A percentile compares a stretch with the other conserved stretches of the same genome.
Evolutionary conservation across 352 stramenopile species (phyloP).

Genomic region (Phytopythium kandeliae): DNA sequence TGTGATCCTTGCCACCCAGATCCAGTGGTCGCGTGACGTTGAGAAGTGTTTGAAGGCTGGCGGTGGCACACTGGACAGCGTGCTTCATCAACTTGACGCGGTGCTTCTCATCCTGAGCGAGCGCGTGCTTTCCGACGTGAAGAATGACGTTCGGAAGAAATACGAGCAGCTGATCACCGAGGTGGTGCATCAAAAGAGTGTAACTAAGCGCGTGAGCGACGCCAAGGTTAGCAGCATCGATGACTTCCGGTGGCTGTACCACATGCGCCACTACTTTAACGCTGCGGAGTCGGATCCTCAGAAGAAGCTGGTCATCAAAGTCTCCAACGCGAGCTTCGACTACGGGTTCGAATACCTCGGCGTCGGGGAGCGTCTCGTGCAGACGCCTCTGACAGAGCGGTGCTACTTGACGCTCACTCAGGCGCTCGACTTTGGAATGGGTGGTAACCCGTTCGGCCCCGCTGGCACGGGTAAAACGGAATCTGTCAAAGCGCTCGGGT

Average conservation of each 20-base stretch:
- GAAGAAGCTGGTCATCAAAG: constrained; percentile 95
- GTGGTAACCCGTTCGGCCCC: constrained; percentile 98
- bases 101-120: constrained; percentile 96
- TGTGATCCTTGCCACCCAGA: constrained; percentile 97
- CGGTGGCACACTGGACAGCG: constrained; percentile 30
- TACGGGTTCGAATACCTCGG: constrained; percentile 99
- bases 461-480: constrained; percentile 99
- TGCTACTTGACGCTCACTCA: constrained; percentile 99
- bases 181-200: constrained; percentile 99
- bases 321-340: constrained; percentile 97
- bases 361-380: constrained; percentile 98
- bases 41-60: constrained; percentile 85
- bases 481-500: constrained; percentile 98
- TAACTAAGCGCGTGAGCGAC: constrained; percentile 91
- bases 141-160: constrained; percentile 95
- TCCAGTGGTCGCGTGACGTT: constrained; percentile 96
- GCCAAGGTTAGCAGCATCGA: constrained; percentile 71
- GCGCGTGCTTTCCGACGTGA: constrained; percentile 93
- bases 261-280: constrained; percentile 98
- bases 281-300: constrained; percentile 71
- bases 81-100: constrained; percentile 65
- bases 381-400: constrained; percentile 99
- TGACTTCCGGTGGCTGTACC: constrained; percentile 99
- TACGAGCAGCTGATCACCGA: constrained; percentile 99
- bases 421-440: constrained; percentile 98